Conservation (phyloP, 192 early-diverging fungal species). For the Backusella australiensis region DNA sequence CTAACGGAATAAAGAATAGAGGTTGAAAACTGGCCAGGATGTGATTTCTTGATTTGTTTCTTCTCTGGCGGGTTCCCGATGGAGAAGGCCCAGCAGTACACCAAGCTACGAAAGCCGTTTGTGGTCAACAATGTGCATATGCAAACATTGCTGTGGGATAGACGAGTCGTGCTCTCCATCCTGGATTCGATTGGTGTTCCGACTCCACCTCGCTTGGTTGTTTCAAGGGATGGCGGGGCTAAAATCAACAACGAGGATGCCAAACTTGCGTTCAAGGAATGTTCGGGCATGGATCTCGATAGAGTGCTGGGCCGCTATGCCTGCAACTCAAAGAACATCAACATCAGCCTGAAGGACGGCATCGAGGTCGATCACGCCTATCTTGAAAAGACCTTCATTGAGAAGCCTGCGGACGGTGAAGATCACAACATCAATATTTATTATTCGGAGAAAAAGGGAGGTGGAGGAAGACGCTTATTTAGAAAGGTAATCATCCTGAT, state of each 20-base stretch:
- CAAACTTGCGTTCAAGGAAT: conserved; percentile 17
- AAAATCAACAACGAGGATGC: conserved; percentile 22
- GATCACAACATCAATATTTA: conserved; percentile 98
- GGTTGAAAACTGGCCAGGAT: conserved; percentile 86
- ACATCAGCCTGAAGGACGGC: conserved; percentile 50
- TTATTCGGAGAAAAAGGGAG: conserved; percentile 78
- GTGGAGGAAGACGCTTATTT: conserved; percentile 75
- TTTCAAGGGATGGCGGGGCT: conserved; percentile 68
- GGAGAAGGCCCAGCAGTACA: conserved; percentile 88
- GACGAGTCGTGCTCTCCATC: conserved; percentile 81
- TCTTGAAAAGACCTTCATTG: conserved; percentile 93
- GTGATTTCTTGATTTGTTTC: conserved; percentile 96
- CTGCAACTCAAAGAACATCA: background rate
- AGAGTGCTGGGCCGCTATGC: conserved; percentile 12
- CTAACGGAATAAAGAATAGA: conserved; percentile 36
- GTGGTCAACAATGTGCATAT: conserved; percentile 90
- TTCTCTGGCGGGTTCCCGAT: conserved; percentile 93
- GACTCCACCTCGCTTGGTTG: conserved; percentile 74
- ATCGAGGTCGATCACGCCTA: conserved; percentile 66
- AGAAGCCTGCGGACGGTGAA: conserved; percentile 93
- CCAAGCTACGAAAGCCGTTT: conserved; percentile 79
- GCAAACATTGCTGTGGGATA: conserved; percentile 87
- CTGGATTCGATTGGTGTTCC: conserved; percentile 78
- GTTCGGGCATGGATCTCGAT: conserved; percentile 28
- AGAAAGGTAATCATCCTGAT: conserved; percentile 52